Evolutionary conservation across 2,329 filamentous ascomycete genomes (phyloP).

Genomic region (Corinectria fuckeliana): DNA sequence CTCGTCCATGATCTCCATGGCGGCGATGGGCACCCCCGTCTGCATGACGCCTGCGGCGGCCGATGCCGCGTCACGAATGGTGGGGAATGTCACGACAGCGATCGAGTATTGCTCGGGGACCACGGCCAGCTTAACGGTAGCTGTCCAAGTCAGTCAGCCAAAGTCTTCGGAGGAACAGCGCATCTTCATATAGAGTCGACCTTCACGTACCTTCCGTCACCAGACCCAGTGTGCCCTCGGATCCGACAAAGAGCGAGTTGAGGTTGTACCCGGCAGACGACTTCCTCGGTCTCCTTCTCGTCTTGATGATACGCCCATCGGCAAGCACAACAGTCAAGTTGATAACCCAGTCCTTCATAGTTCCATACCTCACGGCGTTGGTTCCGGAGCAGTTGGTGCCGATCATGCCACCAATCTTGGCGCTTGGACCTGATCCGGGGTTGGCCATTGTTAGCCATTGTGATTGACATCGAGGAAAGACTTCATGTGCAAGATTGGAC

Average conservation of each 20-base stretch:
- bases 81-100: slow-evolving; percentile 80
- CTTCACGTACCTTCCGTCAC: slow-evolving; percentile 70
- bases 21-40: slow-evolving; percentile 73
- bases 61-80: slow-evolving; percentile 76
- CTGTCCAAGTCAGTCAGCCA: slow-evolving; percentile 41
- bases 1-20: slow-evolving; percentile 88
- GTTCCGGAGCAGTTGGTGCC: slow-evolving; percentile 81
- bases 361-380: slow-evolving; percentile 81
- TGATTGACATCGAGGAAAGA: neutral
- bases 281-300: slow-evolving; percentile 77
- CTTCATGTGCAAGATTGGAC: slow-evolving; percentile 24
- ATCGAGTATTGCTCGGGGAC: slow-evolving; percentile 79
- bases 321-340: slow-evolving; percentile 82
- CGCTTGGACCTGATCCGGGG: slow-evolving; percentile 57
- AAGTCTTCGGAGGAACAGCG: too few relatives aligned
- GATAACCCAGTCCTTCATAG: slow-evolving; percentile 89
- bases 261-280: slow-evolving; percentile 85
- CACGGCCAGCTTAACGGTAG: slow-evolving; percentile 79
- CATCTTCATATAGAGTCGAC: neutral
- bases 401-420: slow-evolving; percentile 84
- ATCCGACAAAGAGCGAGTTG: slow-evolving; percentile 79
- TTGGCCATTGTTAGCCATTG: too few relatives aligned
- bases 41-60: slow-evolving; percentile 80
- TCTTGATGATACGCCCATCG: slow-evolving; percentile 81
- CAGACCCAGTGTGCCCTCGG: slow-evolving; percentile 80